phyloP scores from a whole-genome alignment of 2,329 filamentous ascomycete genomes.

The Fusarium napiforme region DNA sequence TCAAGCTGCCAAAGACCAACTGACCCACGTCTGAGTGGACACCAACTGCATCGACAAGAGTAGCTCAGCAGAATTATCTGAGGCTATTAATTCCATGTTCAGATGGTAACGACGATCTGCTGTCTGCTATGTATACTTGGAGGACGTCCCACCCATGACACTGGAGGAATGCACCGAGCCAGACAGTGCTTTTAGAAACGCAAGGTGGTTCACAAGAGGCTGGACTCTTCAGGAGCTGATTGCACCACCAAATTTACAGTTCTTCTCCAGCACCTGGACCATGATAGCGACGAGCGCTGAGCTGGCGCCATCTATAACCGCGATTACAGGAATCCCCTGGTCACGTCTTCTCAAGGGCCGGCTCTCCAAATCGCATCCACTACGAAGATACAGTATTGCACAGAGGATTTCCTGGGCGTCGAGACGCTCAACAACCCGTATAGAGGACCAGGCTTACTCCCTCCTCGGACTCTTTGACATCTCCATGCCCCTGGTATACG shows the following conservation, averaged over 20 bases:
- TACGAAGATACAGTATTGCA: neutral
- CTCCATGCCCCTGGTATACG: accelerated
- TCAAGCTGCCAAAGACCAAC: neutral
- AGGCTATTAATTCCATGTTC: neutral
- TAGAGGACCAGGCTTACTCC: neutral
- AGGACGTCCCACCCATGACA: neutral
- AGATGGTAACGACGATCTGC: neutral
- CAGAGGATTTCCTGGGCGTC: neutral
- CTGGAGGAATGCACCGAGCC: neutral
- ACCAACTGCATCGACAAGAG: neutral
- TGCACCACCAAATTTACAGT: accelerated
- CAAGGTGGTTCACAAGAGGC: neutral
- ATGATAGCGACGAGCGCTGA: accelerated
- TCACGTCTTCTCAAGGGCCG: neutral
- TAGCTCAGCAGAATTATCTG: neutral
- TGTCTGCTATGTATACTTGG: neutral
- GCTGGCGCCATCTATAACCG: neutral
- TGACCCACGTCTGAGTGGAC: neutral
- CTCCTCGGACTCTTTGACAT: neutral
- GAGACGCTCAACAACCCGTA: accelerated
- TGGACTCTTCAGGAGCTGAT: neutral
- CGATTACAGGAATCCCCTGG: neutral
- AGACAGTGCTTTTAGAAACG: neutral
- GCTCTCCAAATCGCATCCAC: neutral
- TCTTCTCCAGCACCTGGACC: neutral